Conservation (phyloP, 2,329 filamentous ascomycete species). For the Pseudogymnoascus sp. region DNA sequence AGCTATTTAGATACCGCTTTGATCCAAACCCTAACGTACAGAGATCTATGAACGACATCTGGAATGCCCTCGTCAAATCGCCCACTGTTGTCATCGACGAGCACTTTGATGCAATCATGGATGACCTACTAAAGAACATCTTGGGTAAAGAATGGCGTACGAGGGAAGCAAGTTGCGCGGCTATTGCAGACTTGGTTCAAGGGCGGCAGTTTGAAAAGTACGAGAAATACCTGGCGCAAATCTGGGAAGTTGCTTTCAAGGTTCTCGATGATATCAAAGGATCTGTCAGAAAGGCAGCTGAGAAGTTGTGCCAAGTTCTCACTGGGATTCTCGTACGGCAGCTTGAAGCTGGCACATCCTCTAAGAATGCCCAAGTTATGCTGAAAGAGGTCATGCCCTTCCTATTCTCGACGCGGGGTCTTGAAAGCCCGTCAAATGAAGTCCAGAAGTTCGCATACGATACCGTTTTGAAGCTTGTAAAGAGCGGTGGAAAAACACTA, state of each 20-base stretch:
- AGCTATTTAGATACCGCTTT: slow-evolving; percentile 89
- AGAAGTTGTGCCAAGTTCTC: slow-evolving; percentile 74
- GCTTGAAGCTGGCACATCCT: slow-evolving; percentile 68
- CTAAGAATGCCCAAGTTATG: slow-evolving; percentile 69
- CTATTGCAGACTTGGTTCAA: slow-evolving; percentile 80
- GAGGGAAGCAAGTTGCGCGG: slow-evolving; percentile 84
- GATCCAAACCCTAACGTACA: slow-evolving; percentile 93
- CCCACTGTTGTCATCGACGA: slow-evolving; percentile 66
- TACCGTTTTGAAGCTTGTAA: slow-evolving; percentile 82
- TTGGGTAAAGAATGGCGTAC: slow-evolving; percentile 90
- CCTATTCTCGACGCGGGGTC: slow-evolving; percentile 76
- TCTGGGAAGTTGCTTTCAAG: slow-evolving; percentile 81
- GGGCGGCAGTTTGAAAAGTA: slow-evolving; percentile 72
- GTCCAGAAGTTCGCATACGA: slow-evolving; percentile 77
- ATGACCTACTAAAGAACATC: slow-evolving; percentile 78
- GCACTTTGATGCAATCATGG: slow-evolving; percentile 84
- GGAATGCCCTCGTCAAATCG: slow-evolving; percentile 92
- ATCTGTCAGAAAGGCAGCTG: slow-evolving; percentile 73
- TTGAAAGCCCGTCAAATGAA: slow-evolving; percentile 83
- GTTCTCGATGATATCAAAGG: slow-evolving; percentile 96
- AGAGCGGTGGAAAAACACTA: slow-evolving; percentile 74
- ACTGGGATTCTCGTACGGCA: slow-evolving; percentile 81
- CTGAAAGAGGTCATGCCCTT: slow-evolving; percentile 85
- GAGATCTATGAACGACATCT: slow-evolving; percentile 94
- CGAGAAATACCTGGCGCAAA: slow-evolving; percentile 73